Percentiles rank a stretch among this genome's conserved stretches.
These are phyloP conservation scores for Chytriomyces confervae DNA, from an alignment of 192 early-diverging fungal genomes.

Conservation along the genomic window DNA sequence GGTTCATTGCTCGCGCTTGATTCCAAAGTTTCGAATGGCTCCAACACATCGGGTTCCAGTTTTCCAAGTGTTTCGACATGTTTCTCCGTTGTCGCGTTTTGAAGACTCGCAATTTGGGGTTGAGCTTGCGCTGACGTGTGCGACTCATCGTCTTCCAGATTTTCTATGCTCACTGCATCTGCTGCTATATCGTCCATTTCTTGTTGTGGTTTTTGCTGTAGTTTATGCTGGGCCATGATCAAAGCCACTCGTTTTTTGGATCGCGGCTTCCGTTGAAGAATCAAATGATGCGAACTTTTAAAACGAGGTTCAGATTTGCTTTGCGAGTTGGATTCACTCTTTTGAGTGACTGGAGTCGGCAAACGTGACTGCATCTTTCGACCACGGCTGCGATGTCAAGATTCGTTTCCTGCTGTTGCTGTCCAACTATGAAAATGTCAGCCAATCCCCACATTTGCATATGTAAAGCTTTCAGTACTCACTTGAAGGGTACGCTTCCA, in stretches of 20 bases:
- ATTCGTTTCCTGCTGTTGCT: no score
- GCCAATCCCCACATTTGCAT: no score
- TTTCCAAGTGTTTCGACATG: background rate
- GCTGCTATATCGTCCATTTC: background rate
- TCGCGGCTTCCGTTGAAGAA: constrained; percentile 21
- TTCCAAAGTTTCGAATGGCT: background rate
- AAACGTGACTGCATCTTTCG: no score
- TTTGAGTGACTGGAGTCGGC: no score
- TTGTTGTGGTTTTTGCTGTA: background rate
- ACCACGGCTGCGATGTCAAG: no score
- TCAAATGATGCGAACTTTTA: constrained; percentile 27
- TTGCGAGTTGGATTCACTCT: no score
- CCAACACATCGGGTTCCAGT: background rate
- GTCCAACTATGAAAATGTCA: no score
- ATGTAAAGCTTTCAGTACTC: no score
- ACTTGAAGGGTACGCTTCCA: no score
- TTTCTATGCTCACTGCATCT: background rate
- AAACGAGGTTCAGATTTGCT: background rate
- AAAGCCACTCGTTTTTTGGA: constrained; percentile 20
- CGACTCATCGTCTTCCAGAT: background rate
- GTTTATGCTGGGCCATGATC: constrained; percentile 8
- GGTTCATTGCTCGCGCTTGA: background rate
- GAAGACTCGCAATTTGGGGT: no score
- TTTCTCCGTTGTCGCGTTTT: background rate
- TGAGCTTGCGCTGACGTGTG: background rate